Evolutionary conservation across 257 asterid genomes (phyloP), one percentile per base, ranked within the genome.

Genomic region (Rauvolfia tetraphylla): DNA sequence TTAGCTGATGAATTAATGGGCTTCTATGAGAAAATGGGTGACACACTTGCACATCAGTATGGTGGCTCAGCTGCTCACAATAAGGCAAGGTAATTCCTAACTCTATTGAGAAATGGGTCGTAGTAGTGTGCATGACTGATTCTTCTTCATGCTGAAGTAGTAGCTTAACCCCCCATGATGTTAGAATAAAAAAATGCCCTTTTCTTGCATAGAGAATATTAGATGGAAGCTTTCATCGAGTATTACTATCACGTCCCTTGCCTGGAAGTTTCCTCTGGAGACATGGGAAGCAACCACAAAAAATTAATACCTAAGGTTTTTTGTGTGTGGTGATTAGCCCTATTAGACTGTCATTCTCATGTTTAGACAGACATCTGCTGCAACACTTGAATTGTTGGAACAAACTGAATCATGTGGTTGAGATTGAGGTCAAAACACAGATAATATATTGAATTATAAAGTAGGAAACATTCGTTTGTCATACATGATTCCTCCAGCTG

Each of bases 51-150:
- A 41, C 97, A 91, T 82, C 99, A 95, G 39, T 95, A 95, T 77
- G 98, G 98, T 79, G 99, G 99, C 68, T 95, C 99, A 39, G 99
- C 99, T 82, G 99, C 99, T 79, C 99, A 95, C 88, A 95, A 95
- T 84, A 95, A 95, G 96, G 99, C 88, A 79, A 83, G 81, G 15
- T 78, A 76, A 81, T 33, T 63, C 41, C 27, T 39, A 20, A n/a
- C 23, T 29, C 29, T 56, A 33, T 25, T 39, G 41, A 48, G 54
- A 14, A 70, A 56, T 29, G 36, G 7, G 7, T 42, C 33, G 2
- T 53, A 68, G 14, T 23, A 42, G 68, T 57, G 72, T 12, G 36
- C 38, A 54, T 39, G 54, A 4, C 3, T 15, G 4, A 15, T 23
- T 49, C 9, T 36, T 78, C 44, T 65, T 53, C 42, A 57, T 42